Percentiles rank a stretch among this genome's conserved stretches.
phyloP scores from a whole-genome alignment of 2,329 filamentous ascomycete genomes.

The Ophiostoma populinum region DNA sequence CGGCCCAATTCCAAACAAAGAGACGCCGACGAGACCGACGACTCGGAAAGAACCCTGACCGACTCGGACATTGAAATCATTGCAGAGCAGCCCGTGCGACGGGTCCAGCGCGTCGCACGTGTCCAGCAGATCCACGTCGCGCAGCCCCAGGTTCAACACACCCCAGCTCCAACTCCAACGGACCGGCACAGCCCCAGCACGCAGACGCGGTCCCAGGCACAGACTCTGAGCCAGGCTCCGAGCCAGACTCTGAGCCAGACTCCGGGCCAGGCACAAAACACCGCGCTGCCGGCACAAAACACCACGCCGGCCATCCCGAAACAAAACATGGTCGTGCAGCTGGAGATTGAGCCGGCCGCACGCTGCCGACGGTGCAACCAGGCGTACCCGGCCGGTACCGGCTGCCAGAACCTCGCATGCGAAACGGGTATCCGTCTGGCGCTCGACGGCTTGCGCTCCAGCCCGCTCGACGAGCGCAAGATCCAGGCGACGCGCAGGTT shows the following conservation, averaged over 20 bases:
- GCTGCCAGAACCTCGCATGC: conserved; percentile 7
- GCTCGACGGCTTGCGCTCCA: conserved; percentile 8
- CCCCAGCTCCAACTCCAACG: no score
- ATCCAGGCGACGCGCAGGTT: conserved; percentile 3
- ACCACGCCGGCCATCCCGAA: neutral
- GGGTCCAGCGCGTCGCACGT: no score
- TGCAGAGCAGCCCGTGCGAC: no score
- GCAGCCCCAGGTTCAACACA: no score
- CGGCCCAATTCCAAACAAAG: no score
- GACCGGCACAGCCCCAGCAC: no score
- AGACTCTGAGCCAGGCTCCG: no score
- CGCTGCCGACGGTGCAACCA: conserved; percentile 7
- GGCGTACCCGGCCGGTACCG: neutral
- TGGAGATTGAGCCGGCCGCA: conserved; percentile 1
- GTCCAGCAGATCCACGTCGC: no score
- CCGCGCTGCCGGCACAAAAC: neutral
- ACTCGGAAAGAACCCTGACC: no score
- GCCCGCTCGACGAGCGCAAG: neutral
- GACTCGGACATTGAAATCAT: no score
- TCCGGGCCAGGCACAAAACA: neutral
- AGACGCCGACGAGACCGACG: no score
- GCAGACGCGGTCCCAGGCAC: no score
- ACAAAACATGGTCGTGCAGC: conserved; percentile 5
- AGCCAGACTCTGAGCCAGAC: neutral
- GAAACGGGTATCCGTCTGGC: conserved; percentile 10